These are phyloP conservation scores for Daucus carota DNA, from an alignment of 129 eudicot genomes.

Conservation along the genomic window DH1_v3.0 NC_030381.2:8001501-8002000, in stretches of 20 bases:
- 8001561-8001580: not conserved
- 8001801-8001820: constrained; percentile 1
- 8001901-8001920: no score
- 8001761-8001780: constrained; percentile 18
- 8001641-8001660: not conserved
- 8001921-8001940: constrained; percentile 39
- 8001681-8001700: not conserved
- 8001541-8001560: not conserved
- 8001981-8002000: constrained; percentile 6
- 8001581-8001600: not conserved
- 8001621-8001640: not conserved
- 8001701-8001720: not conserved
- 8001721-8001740: constrained; percentile 10
- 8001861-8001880: no score
- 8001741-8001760: constrained; percentile 27
- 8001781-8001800: constrained; percentile 24
- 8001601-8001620: not conserved
- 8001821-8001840: not conserved
- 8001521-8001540: not conserved
- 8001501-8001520: not conserved
- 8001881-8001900: no score
- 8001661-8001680: not conserved
- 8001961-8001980: constrained; percentile 4
- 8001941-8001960: constrained; percentile 32
- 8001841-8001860: no score